These are phyloP conservation scores for Colletotrichum shisoi DNA, from an alignment of 2,329 filamentous ascomycete genomes.

Conservation along the genomic window DNA sequence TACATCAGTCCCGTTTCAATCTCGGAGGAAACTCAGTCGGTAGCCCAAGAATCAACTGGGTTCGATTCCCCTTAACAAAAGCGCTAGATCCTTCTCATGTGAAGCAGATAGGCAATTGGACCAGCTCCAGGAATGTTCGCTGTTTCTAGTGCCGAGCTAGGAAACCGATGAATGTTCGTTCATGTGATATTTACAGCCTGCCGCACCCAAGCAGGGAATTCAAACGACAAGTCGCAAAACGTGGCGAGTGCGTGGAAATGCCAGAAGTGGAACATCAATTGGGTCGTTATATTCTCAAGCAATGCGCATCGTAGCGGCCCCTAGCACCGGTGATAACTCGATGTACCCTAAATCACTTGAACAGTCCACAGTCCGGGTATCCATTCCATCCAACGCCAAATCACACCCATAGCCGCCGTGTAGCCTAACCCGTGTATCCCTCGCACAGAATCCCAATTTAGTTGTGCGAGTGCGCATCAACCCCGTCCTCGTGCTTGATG, in stretches of 20 bases:
- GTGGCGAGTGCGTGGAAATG: background rate
- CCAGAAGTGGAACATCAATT: background rate
- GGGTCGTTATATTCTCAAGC: too few species aligned
- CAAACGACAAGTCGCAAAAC: background rate
- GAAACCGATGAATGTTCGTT: too few species aligned
- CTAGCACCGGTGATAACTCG: background rate
- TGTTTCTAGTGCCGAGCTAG: too few species aligned
- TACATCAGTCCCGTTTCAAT: too few species aligned
- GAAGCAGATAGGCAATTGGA: too few species aligned
- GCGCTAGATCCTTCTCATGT: too few species aligned
- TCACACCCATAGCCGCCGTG: background rate
- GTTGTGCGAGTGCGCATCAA: constrained; percentile 33
- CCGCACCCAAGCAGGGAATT: too few species aligned
- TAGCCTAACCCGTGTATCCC: background rate
- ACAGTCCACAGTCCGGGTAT: background rate
- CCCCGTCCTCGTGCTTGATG: constrained; percentile 42
- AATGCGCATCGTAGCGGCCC: background rate
- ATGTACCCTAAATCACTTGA: background rate
- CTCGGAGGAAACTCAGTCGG: too few species aligned
- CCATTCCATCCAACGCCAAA: background rate
- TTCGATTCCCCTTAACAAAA: too few species aligned
- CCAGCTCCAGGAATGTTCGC: too few species aligned
- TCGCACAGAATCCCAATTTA: background rate
- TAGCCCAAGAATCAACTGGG: too few species aligned
- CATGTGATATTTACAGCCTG: too few species aligned